phyloP scores from a whole-genome alignment of 805 yeast genomes.

The Priceomyces castillae region DNA sequence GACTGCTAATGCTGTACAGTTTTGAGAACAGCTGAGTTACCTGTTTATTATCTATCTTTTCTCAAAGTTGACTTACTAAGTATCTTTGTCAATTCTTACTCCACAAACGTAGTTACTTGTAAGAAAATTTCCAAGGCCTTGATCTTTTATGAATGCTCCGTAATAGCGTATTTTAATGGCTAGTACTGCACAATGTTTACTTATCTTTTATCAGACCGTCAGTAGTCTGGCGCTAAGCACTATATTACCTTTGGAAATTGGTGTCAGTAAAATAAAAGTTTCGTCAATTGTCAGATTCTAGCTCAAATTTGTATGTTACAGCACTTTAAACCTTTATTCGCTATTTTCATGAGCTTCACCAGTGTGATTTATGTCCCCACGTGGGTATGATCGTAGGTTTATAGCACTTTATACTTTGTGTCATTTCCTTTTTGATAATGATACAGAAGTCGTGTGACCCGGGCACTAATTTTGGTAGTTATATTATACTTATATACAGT shows the following conservation, averaged over 20 bases:
- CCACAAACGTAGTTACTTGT: too few species aligned
- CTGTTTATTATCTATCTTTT: too few species aligned
- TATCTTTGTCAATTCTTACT: too few species aligned
- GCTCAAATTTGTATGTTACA: not conserved
- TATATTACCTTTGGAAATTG: too few species aligned
- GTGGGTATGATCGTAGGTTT: not conserved
- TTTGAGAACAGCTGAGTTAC: too few species aligned
- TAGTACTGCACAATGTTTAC: not conserved
- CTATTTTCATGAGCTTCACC: not conserved
- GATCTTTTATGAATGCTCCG: not conserved
- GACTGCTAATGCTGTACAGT: too few species aligned
- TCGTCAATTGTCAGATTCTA: too few species aligned
- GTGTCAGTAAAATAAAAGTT: too few species aligned
- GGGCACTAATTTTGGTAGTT: not conserved
- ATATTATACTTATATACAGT: not conserved
- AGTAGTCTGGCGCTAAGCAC: too few species aligned
- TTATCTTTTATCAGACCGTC: not conserved
- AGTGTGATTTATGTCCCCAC: not conserved
- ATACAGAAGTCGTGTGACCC: not conserved
- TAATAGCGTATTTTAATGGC: not conserved
- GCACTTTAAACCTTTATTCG: not conserved
- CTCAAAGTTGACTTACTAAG: too few species aligned
- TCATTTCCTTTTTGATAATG: constrained; percentile 1
- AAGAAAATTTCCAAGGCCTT: not conserved
- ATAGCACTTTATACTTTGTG: not conserved